Conservation (phyloP, 768 basidiomycete species). For the Boletus vermiculosoides region DNA sequence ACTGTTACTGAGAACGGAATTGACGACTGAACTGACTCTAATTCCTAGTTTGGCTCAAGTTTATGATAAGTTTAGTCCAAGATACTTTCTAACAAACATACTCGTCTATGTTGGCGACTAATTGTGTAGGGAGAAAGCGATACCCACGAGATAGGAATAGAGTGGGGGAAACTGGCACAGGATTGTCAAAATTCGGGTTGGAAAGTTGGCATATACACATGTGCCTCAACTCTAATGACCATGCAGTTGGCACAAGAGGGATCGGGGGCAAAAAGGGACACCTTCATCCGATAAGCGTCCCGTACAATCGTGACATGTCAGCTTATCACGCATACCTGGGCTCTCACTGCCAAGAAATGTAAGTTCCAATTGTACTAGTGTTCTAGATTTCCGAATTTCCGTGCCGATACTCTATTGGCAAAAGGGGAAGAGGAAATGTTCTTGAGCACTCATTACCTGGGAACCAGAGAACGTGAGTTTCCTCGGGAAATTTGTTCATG, state of each 20-base stretch:
- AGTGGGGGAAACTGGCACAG: neutral
- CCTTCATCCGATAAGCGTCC: neutral
- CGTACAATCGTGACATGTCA: neutral
- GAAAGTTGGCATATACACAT: neutral
- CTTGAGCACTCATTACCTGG: neutral
- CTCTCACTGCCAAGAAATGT: neutral
- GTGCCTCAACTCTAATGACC: neutral
- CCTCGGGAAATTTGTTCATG: neutral
- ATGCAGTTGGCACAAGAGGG: neutral
- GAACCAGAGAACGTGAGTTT: neutral
- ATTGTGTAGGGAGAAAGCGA: neutral
- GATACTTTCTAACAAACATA: neutral
- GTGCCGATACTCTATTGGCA: neutral
- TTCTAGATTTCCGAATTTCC: neutral
- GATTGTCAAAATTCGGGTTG: neutral
- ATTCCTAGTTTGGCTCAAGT: neutral
- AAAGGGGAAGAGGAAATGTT: neutral
- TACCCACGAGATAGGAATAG: neutral
- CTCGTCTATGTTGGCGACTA: neutral
- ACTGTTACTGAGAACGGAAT: neutral
- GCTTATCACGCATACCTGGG: neutral
- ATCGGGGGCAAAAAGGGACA: neutral
- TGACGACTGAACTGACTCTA: neutral
- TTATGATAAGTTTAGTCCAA: neutral
- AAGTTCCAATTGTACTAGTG: neutral